phyloP scores from a whole-genome alignment of 495 filamentous ascomycete genomes.

The Jackrogersella multiformis region DNA sequence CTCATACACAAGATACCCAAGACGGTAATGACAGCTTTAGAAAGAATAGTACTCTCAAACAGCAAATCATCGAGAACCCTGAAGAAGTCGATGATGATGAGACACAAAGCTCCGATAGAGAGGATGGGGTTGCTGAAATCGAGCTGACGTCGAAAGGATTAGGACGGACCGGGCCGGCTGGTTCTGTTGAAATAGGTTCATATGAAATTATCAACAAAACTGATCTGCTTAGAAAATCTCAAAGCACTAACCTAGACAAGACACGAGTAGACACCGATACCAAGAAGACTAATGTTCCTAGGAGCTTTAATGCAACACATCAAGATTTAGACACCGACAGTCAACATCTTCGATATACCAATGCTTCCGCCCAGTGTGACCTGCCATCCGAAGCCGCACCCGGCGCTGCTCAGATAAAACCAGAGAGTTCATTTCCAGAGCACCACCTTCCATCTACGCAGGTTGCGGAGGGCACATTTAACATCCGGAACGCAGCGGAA shows the following conservation, averaged over 20 bases:
- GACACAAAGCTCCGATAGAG: background rate
- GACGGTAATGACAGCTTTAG: background rate
- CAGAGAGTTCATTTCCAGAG: background rate
- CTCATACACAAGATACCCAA: background rate
- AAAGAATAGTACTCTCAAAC: background rate
- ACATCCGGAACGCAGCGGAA: background rate
- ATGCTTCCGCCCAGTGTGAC: slow-evolving; percentile 13
- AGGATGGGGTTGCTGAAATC: background rate
- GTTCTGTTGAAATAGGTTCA: background rate
- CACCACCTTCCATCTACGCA: background rate
- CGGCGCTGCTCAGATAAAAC: background rate
- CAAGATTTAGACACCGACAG: background rate
- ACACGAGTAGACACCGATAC: background rate
- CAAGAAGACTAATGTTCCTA: background rate
- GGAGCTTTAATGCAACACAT: background rate
- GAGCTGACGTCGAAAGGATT: background rate
- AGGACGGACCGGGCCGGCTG: background rate
- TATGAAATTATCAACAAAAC: background rate
- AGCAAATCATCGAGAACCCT: background rate
- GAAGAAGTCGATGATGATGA: background rate
- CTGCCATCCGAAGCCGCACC: background rate
- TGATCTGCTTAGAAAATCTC: background rate
- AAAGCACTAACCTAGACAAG: background rate
- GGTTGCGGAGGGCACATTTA: too few species aligned
- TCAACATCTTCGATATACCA: background rate